Evolutionary conservation across 169 alveolate genomes (phyloP).

Genomic region (Neospora caninum): DNA sequence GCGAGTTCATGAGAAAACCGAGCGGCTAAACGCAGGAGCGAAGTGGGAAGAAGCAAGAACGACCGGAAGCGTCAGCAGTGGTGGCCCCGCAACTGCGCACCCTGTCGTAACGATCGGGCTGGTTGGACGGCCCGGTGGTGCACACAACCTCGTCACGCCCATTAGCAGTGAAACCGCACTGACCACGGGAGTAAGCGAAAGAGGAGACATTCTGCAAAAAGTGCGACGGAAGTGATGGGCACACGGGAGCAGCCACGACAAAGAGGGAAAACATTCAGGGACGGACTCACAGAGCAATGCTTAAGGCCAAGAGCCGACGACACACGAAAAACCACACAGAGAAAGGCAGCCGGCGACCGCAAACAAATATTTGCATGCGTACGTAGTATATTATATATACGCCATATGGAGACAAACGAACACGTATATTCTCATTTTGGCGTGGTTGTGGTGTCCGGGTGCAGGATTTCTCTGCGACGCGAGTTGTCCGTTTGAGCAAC

Average conservation of each 20-base stretch:
- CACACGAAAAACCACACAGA: too few species aligned
- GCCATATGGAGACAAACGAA: neutral
- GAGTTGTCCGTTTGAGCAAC: slow-evolving; percentile 60
- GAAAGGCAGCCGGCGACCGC: too few species aligned
- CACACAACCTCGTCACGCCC: slow-evolving; percentile 47
- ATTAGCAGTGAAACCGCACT: slow-evolving; percentile 30
- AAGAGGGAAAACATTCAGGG: too few species aligned
- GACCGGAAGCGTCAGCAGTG: neutral
- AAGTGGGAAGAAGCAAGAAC: neutral
- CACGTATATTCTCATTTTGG: neutral
- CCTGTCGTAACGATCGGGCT: slow-evolving; percentile 54
- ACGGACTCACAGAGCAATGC: too few species aligned
- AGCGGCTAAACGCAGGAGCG: neutral
- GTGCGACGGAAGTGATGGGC: too few species aligned
- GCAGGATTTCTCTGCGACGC: slow-evolving; percentile 65
- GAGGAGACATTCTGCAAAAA: too few species aligned
- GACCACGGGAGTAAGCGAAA: slow-evolving; percentile 39
- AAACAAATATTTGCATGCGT: neutral
- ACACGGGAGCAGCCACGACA: too few species aligned
- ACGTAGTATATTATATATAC: neutral
- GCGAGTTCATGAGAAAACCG: neutral
- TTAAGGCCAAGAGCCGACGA: too few species aligned
- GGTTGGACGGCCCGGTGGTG: slow-evolving; percentile 60
- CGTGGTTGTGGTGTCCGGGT: neutral
- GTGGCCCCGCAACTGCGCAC: neutral